Conservation (phyloP, 306 rosid genomes). For the Casuarina cunninghamiana region DNA sequence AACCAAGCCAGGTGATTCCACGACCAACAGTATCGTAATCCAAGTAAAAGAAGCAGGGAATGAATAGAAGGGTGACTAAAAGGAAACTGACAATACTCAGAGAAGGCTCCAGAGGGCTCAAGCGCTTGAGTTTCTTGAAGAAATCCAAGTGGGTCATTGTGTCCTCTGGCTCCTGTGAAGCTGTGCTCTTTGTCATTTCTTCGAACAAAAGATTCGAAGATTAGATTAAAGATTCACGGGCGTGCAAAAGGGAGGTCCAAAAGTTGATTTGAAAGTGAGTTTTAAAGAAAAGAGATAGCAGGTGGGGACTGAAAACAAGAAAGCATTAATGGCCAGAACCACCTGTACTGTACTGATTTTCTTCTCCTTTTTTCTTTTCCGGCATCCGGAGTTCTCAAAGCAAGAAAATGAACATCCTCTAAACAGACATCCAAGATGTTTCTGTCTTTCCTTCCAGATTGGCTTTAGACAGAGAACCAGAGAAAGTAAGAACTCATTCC, state of each 20-base stretch:
- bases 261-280: slow-evolving; percentile 18
- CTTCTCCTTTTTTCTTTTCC: not conserved
- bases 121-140: slow-evolving; percentile 62
- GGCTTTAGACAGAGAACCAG: not conserved
- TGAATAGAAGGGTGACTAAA: slow-evolving; percentile 44
- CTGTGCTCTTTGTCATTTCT: slow-evolving; percentile 37
- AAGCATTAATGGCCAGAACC: slow-evolving; percentile 27
- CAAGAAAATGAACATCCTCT: not conserved
- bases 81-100: slow-evolving; percentile 48
- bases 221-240: slow-evolving; percentile 9
- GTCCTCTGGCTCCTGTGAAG: slow-evolving; percentile 32
- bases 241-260: not conserved
- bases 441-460: not conserved
- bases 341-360: slow-evolving; percentile 2
- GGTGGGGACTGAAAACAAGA: slow-evolving; percentile 25
- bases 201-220: not conserved
- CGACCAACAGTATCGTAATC: slow-evolving; percentile 38
- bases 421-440: not conserved
- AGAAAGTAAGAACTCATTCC: not conserved
- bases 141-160: slow-evolving; percentile 45
- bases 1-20: slow-evolving; percentile 32
- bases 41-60: slow-evolving; percentile 53
- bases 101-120: slow-evolving; percentile 59
- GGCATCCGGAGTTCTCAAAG: not conserved
- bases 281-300: not conserved